A percentile compares a stretch with the other conserved stretches of the same genome.
Evolutionary conservation across 805 yeast species (phyloP).

Genomic region (Barnettozyma botsteinii): DNA sequence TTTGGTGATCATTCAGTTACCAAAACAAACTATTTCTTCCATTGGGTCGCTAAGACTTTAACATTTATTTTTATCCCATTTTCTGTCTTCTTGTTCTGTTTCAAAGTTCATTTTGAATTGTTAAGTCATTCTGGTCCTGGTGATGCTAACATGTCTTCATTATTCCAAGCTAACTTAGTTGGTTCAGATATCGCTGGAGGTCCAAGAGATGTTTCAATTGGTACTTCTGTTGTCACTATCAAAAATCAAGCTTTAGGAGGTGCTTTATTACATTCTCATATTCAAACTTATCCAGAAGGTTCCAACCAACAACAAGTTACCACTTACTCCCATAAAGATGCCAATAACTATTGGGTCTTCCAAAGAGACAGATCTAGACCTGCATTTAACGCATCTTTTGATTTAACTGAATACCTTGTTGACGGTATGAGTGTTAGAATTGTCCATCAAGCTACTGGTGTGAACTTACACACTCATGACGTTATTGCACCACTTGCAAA

Average conservation of each 20-base stretch:
- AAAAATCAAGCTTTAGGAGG: conserved; percentile 71
- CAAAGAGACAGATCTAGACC: conserved; percentile 47
- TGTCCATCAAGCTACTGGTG: conserved; percentile 62
- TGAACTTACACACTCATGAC: conserved; percentile 78
- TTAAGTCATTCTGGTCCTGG: conserved; percentile 77
- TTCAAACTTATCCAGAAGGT: conserved; percentile 82
- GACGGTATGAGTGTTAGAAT: conserved; percentile 69
- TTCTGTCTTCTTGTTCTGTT: conserved; percentile 54
- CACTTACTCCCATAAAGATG: conserved; percentile 83
- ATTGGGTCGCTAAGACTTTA: conserved; percentile 62
- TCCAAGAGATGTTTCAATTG: conserved; percentile 62
- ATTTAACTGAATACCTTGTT: conserved; percentile 31
- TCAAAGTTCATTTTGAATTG: conserved; percentile 71
- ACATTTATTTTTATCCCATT: conserved; percentile 63
- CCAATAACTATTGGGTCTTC: conserved; percentile 76
- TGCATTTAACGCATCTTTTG: conserved; percentile 18
- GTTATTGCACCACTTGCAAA: conserved; percentile 70
- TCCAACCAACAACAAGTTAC: conserved; percentile 93
- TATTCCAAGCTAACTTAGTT: conserved; percentile 71
- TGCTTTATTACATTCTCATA: conserved; percentile 70
- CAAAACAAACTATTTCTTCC: conserved; percentile 44
- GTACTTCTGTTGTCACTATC: conserved; percentile 40
- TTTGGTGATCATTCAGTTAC: conserved; percentile 62
- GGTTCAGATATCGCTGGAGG: conserved; percentile 60
- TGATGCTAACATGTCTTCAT: conserved; percentile 69